These are phyloP conservation scores for Handroanthus guayacan DNA, from an alignment of 257 asterid genomes.

Conservation along the genomic window DNA sequence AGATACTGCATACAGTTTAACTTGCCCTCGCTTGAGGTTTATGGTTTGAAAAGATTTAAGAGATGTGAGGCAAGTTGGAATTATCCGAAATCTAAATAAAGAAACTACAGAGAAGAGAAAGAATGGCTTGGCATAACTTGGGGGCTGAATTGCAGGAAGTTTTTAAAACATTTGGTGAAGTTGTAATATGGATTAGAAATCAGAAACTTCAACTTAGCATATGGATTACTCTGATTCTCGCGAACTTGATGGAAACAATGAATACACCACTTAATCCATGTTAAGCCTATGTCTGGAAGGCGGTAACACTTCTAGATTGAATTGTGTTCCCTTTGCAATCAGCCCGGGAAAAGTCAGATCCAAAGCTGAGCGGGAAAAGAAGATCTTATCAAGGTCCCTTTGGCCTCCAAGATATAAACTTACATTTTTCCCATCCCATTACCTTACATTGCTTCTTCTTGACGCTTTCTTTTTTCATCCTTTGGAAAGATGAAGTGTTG, in stretches of 20 bases:
- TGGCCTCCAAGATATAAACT: conserved; percentile 1
- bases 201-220: neutral
- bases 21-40: neutral
- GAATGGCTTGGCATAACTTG: neutral
- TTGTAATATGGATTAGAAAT: neutral
- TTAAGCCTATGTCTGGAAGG: conserved; percentile 16
- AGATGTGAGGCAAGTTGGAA: neutral
- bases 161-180: neutral
- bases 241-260: neutral
- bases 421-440: neutral
- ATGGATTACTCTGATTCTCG: neutral
- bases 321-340: neutral
- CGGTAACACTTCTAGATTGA: neutral
- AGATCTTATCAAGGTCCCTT: neutral
- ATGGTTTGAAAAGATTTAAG: neutral
- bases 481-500: neutral
- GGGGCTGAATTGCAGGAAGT: neutral
- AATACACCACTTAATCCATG: neutral
- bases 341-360: neutral
- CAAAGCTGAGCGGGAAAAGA: neutral
- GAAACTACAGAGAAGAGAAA: neutral
- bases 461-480: neutral
- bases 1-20: neutral
- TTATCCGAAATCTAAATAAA: conserved; percentile 3
- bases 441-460: neutral